Evolutionary conservation across 306 rosid species (phyloP), one percentile per base, ranked within the genome.

Genomic region (Medicago lupulina): DNA sequence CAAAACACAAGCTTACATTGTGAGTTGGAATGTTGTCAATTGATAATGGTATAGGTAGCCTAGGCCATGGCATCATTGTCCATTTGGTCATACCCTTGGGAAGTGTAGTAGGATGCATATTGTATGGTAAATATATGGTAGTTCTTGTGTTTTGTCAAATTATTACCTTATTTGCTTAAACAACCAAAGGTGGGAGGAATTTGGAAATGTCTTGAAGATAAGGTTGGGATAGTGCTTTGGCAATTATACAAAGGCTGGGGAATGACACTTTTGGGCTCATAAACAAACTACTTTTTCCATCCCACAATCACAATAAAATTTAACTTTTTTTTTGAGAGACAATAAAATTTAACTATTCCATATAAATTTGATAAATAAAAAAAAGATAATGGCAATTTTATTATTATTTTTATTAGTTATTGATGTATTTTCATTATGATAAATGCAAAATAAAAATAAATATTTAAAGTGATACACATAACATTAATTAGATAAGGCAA

Each of bases 21-120:
- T 74, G 47, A 47, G 39, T 4, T 59, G 36, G 46, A 47, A 66
- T 66, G 53, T 28, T 55, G 34, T 10, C 71, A 15, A n/a, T 4
- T 57, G 79, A 73, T 72, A 76, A 63, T 64, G 83, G 49, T 41
- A 23, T 18, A 9, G 67, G 76, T 13, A 79, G 44, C 83, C 75
- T 63, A 2, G 73, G 81, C 16, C 71, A 43, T 61, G 78, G 54
- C 39, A 38, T 18, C 63, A 69, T 40, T 76, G 81, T 50, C 73
- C 57, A 66, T 41, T 6, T 80, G 54, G 47, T 51, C 49, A 58
- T 54, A 73, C 11, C 55, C 38, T 76, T 61, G 67, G 41, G 38
- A 71, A 39, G 74, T 66, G 65, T 54, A 0, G 50, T 46, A 18
- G 2, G 81, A 39, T 75, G 17, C 81, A 83, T 67, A 38, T 74